phyloP scores from a whole-genome alignment of 495 filamentous ascomycete species.

The Peziza echinospora region DNA sequence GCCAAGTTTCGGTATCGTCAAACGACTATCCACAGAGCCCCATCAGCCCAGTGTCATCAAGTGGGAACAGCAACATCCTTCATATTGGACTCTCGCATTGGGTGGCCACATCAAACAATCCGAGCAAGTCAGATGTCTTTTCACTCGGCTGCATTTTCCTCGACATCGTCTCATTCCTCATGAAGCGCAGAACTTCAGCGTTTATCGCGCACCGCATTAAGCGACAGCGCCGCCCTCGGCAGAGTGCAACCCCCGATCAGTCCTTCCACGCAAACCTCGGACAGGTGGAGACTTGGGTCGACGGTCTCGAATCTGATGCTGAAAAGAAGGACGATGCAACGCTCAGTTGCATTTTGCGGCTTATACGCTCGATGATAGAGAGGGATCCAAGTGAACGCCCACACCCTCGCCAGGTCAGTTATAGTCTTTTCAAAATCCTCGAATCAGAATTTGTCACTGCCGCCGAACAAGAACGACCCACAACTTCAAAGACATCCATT shows the following conservation, averaged over 20 bases:
- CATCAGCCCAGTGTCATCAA: neutral
- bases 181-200: conserved; percentile 46
- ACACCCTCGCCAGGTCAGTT: neutral
- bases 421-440: neutral
- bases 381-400: conserved; percentile 23
- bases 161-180: conserved; percentile 45
- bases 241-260: conserved; percentile 32
- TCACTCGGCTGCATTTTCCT: conserved; percentile 52
- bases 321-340: conserved; percentile 37
- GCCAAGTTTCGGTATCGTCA: neutral
- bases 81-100: neutral
- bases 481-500: neutral
- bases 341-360: conserved; percentile 23
- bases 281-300: conserved; percentile 63
- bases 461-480: too few species aligned
- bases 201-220: conserved; percentile 53
- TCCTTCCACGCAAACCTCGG: conserved; percentile 67
- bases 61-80: conserved; percentile 15
- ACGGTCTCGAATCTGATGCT: conserved; percentile 41
- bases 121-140: conserved; percentile 47
- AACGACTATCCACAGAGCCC: neutral
- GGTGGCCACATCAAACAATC: conserved; percentile 22
- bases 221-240: conserved; percentile 34
- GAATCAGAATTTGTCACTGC: neutral
- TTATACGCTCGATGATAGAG: conserved; percentile 27